Evolutionary conservation across 163 green algal genomes (phyloP).

Genomic region (Botryococcus braunii): DNA sequence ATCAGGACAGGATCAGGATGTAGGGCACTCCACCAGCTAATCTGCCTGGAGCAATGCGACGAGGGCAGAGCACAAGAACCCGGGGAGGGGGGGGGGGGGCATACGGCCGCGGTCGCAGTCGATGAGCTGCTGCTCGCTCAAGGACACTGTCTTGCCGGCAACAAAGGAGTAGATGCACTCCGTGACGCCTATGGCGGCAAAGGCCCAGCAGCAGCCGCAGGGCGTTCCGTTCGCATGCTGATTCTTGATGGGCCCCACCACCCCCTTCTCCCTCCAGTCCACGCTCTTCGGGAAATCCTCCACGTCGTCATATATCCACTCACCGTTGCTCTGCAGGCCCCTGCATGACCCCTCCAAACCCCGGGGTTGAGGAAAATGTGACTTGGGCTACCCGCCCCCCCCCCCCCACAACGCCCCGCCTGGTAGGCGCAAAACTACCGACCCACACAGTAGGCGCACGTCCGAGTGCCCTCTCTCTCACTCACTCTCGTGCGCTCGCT

Average conservation of each 20-base stretch:
- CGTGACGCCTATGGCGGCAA: conserved; percentile 23
- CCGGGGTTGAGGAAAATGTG: neutral
- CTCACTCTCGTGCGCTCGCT: too few relatives aligned
- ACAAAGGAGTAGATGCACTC: conserved; percentile 24
- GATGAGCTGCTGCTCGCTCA: conserved; percentile 39
- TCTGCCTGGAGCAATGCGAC: too few relatives aligned
- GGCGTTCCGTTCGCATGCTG: conserved; percentile 25
- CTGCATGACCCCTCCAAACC: neutral
- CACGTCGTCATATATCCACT: neutral
- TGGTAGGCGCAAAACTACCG: too few relatives aligned
- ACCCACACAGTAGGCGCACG: too few relatives aligned
- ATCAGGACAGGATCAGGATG: neutral
- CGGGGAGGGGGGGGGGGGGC: neutral
- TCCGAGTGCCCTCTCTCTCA: too few relatives aligned
- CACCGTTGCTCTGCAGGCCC: neutral
- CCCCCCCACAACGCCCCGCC: too few relatives aligned
- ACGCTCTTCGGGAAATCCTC: neutral
- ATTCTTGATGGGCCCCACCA: conserved; percentile 33
- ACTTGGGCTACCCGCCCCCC: too few relatives aligned
- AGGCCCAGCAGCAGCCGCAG: conserved; percentile 23
- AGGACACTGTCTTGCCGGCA: conserved; percentile 12
- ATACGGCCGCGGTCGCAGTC: conserved; percentile 25
- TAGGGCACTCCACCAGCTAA: neutral
- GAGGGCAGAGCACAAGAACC: neutral
- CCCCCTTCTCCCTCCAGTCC: conserved; percentile 22